Conservation (phyloP, 371 early-diverging fungal species). For the Mortierella sp. region DNA sequence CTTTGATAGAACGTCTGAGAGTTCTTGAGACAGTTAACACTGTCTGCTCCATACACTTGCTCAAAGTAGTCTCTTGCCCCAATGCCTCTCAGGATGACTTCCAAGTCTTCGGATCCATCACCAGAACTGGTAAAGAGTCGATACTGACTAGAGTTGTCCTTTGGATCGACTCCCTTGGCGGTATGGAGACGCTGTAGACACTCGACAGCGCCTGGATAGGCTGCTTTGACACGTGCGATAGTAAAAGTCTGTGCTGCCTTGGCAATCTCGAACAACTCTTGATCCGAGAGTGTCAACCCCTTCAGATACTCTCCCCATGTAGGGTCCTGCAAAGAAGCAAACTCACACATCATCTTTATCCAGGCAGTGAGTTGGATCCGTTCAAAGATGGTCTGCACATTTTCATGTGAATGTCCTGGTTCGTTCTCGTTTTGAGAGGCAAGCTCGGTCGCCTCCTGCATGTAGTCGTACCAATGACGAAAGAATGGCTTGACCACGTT, state of each 20-base stretch:
- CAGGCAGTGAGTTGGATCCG: conserved; percentile 27
- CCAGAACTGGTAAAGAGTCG: conserved; percentile 35
- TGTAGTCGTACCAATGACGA: conserved; percentile 31
- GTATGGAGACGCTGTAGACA: conserved; percentile 16
- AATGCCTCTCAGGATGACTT: conserved; percentile 23
- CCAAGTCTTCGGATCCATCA: conserved; percentile 33
- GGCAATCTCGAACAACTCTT: conserved; percentile 23
- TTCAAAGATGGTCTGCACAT: conserved; percentile 42
- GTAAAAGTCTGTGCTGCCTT: conserved; percentile 24
- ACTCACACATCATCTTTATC: conserved; percentile 34
- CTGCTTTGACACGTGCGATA: conserved; percentile 34
- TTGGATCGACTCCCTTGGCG: too few relatives aligned
- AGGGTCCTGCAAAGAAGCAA: conserved; percentile 15
- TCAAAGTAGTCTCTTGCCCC: conserved; percentile 35
- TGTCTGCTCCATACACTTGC: conserved; percentile 31
- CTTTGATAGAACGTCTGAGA: conserved; percentile 22
- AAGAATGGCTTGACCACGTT: conserved; percentile 28
- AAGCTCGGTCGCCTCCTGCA: conserved; percentile 24
- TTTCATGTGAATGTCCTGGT: not conserved
- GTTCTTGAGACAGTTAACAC: conserved; percentile 31
- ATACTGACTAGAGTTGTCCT: not conserved
- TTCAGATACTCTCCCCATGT: conserved; percentile 3
- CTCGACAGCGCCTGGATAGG: conserved; percentile 36
- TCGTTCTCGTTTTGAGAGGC: not conserved
- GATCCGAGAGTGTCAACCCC: conserved; percentile 17